Percentiles rank a stretch among this genome's conserved stretches.
phyloP scores from a whole-genome alignment of 352 stramenopile genomes.

The Phytophthora crassamura region DNA sequence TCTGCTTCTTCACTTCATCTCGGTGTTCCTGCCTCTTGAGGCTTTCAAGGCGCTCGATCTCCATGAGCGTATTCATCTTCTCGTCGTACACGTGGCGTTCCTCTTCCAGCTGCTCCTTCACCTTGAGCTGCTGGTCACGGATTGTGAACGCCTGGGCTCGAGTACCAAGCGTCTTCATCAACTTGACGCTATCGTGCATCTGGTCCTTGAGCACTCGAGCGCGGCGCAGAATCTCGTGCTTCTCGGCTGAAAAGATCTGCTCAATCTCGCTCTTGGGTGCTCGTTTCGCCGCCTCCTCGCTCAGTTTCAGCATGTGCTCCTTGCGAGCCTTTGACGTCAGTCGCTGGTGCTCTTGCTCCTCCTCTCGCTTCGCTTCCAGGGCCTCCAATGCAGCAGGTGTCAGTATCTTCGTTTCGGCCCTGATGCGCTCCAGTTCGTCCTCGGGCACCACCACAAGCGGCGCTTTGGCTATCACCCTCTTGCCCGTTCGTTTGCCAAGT shows the following conservation, averaged over 20 bases:
- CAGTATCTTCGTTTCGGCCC: slow-evolving; percentile 73
- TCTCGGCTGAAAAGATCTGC: slow-evolving; percentile 75
- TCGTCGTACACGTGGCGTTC: slow-evolving; percentile 92
- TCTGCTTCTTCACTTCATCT: slow-evolving; percentile 90
- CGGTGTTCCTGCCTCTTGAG: slow-evolving; percentile 91
- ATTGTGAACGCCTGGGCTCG: slow-evolving; percentile 94
- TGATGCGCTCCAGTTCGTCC: slow-evolving; percentile 64
- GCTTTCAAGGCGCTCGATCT: slow-evolving; percentile 93
- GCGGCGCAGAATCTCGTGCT: slow-evolving; percentile 60
- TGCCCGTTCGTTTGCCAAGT: slow-evolving; percentile 12
- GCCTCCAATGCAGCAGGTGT: slow-evolving; percentile 58
- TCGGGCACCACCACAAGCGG: slow-evolving; percentile 41
- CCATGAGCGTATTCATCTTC: slow-evolving; percentile 95
- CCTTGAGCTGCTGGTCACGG: slow-evolving; percentile 91
- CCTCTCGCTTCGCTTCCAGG: slow-evolving; percentile 62
- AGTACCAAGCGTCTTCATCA: slow-evolving; percentile 93
- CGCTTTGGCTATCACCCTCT: slow-evolving; percentile 15
- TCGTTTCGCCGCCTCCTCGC: slow-evolving; percentile 62
- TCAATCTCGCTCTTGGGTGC: slow-evolving; percentile 84
- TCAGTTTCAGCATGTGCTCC: slow-evolving; percentile 80
- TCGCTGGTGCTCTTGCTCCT: slow-evolving; percentile 58
- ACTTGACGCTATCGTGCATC: slow-evolving; percentile 93
- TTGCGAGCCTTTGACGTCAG: slow-evolving; percentile 77
- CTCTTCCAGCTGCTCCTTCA: slow-evolving; percentile 69
- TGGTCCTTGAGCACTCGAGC: slow-evolving; percentile 74